phyloP scores from a whole-genome alignment of 495 filamentous ascomycete species.

The Paragyromitra xinjiangensis region DNA sequence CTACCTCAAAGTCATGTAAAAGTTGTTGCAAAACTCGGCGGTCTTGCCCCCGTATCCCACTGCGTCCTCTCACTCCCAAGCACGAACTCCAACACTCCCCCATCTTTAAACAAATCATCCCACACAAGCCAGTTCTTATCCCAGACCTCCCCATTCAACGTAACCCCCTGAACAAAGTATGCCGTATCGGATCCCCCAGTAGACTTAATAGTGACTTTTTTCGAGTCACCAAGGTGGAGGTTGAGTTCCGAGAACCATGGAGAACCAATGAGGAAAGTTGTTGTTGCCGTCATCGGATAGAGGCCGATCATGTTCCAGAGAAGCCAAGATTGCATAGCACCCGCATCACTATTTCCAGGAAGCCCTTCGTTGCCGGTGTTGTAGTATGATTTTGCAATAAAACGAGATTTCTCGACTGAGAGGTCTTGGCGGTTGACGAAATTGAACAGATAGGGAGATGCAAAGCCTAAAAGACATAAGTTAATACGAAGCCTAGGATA shows the following conservation, averaged over 20 bases:
- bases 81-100: constrained; percentile 70
- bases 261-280: constrained; percentile 70
- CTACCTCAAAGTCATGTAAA: not conserved
- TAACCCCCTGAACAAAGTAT: constrained; percentile 67
- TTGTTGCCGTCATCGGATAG: constrained; percentile 72
- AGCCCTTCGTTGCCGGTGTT: constrained; percentile 64
- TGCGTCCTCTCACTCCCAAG: constrained; percentile 64
- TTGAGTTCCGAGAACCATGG: constrained; percentile 70
- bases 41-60: constrained; percentile 69
- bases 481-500: constrained; percentile 1
- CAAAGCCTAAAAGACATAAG: constrained; percentile 62
- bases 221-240: constrained; percentile 66
- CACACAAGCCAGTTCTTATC: constrained; percentile 70
- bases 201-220: constrained; percentile 66
- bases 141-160: constrained; percentile 65
- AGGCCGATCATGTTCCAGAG: constrained; percentile 77
- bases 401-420: constrained; percentile 65
- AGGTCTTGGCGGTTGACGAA: constrained; percentile 71
- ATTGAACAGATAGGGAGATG: constrained; percentile 75
- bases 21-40: constrained; percentile 59
- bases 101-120: constrained; percentile 70
- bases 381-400: constrained; percentile 67
- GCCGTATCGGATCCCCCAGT: constrained; percentile 62
- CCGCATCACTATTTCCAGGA: constrained; percentile 74
- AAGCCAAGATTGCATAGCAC: constrained; percentile 75